A percentile compares a stretch with the other conserved stretches of the same genome.
These are phyloP conservation scores for Lipomyces oligophaga DNA, from an alignment of 805 yeast species.

Conservation along the genomic window DNA sequence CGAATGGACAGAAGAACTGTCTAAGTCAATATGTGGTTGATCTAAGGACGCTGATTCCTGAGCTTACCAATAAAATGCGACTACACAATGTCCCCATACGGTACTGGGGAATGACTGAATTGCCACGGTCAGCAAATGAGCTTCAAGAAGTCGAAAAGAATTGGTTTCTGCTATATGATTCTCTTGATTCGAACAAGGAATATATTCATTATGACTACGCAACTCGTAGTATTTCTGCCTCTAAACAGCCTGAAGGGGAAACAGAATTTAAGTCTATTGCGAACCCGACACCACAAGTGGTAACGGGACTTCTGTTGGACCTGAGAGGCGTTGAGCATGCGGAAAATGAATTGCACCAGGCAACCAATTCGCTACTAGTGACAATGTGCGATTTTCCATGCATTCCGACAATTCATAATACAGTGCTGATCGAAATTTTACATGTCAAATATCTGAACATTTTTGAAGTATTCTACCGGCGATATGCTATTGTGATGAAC, in stretches of 20 bases:
- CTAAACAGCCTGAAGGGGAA: neutral
- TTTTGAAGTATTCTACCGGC: slow-evolving; percentile 10
- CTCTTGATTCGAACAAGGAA: slow-evolving; percentile 6
- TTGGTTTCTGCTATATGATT: slow-evolving; percentile 24
- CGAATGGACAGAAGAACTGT: slow-evolving; percentile 18
- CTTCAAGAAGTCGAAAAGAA: slow-evolving; percentile 18
- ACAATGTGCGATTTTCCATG: slow-evolving; percentile 24
- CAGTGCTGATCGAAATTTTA: slow-evolving; percentile 14
- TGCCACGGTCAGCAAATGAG: slow-evolving; percentile 6
- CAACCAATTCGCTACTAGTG: slow-evolving; percentile 16
- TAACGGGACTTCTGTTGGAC: slow-evolving; percentile 1
- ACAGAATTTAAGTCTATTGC: neutral
- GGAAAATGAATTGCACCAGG: slow-evolving; percentile 18
- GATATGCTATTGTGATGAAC: slow-evolving; percentile 21
- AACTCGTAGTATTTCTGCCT: slow-evolving; percentile 5
- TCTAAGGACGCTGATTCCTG: slow-evolving; percentile 18
- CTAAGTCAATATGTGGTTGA: slow-evolving; percentile 19
- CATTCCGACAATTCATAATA: slow-evolving; percentile 24
- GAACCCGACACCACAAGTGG: slow-evolving; percentile 1
- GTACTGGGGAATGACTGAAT: slow-evolving; percentile 14
- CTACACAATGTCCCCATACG: slow-evolving; percentile 16
- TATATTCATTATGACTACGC: slow-evolving; percentile 13
- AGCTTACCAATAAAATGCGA: slow-evolving; percentile 6
- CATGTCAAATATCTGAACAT: slow-evolving; percentile 14
- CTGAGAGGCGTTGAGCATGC: neutral